Conservation (phyloP, 495 filamentous ascomycete species). For the Hypoxylon trugodes region DNA sequence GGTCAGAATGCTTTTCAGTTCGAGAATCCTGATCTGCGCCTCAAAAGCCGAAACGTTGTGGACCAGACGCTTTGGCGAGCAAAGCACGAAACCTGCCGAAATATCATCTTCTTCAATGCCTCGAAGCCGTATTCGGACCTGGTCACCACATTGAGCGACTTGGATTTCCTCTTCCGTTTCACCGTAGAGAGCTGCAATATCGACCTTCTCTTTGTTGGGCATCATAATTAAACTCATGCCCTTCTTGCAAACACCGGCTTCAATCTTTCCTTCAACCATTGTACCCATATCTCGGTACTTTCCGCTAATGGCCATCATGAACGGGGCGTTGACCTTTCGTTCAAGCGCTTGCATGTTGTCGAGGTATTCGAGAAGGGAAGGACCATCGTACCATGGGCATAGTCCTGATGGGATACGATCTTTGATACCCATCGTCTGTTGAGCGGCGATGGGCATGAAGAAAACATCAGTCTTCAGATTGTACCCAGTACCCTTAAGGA, state of each 20-base stretch:
- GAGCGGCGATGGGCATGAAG: conserved; percentile 97
- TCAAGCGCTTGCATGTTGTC: conserved; percentile 90
- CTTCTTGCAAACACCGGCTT: conserved; percentile 92
- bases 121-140: conserved; percentile 89
- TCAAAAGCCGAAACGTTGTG: conserved; percentile 91
- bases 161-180: conserved; percentile 94
- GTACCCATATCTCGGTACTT: conserved; percentile 99
- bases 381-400: conserved; percentile 84
- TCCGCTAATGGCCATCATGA: conserved; percentile 97
- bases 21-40: conserved; percentile 94
- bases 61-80: conserved; percentile 88
- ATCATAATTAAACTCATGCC: conserved; percentile 85
- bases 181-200: conserved; percentile 85
- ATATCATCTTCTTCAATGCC: conserved; percentile 98
- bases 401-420: conserved; percentile 81
- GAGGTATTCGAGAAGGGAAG: conserved; percentile 94
- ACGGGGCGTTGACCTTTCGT: conserved; percentile 95
- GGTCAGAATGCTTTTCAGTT: conserved; percentile 90
- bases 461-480: conserved; percentile 88
- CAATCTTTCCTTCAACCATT: conserved; percentile 96
- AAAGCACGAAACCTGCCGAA: conserved; percentile 92
- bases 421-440: conserved; percentile 85
- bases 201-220: conserved; percentile 85
- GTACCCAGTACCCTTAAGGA: conserved; percentile 91
- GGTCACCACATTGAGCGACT: conserved; percentile 87